Base-by-base conservation (phyloP, 805 yeast genomes). In the Schizosaccharomyces osmophilus region DNA sequence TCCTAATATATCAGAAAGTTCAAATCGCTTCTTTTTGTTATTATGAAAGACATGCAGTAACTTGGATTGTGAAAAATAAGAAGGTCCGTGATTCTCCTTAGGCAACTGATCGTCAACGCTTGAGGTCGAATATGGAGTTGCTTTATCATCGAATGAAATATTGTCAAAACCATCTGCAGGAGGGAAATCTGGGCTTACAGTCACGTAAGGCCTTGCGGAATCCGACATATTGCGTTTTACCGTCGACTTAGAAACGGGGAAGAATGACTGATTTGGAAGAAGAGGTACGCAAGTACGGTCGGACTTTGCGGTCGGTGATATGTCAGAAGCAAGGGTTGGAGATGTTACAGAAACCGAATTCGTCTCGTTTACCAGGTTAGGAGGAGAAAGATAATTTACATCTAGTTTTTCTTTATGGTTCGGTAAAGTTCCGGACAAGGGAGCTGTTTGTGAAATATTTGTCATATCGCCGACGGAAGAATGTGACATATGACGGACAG, bases 21-120 rank as follows among this genome's bases (percentile, higher is more conserved):
- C 76, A 69, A 81, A 84, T 64, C 81, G 81, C 59, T 80, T 83
- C 62, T 76, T 77, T 64, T 76, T 75, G 68, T 82, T 83, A 63
- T 81, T 78, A 61, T 95, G 79, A 64, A 90, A 86, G 68, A 87
- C 94, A 69, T 89, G 97, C 63, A 90, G 73, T 51, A 87, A 6
- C 26, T 29, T 51, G 4, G 31, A 24, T 3, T 29, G 57, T 11
- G 31, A 17, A 8, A 45, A n/a, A 45, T 19, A 45, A 8, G 13
- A 4, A n/a, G 13, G 26, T 45, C 51, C 51, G 13, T 36, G 41
- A 36, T 13, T 15, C 17, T 17, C 26, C 22, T 45, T 45, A 45
- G 17, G 22, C 1, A 45, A 45, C 51, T n/a, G 41, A 36, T 36
- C 41, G 13, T 36, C 41, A 13, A 36, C 41, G 17, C 15, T 36